A percentile compares a stretch with the other conserved stretches of the same genome.
Conservation (phyloP, 2,329 filamentous ascomycete species). For the Fusarium sp. region DNA sequence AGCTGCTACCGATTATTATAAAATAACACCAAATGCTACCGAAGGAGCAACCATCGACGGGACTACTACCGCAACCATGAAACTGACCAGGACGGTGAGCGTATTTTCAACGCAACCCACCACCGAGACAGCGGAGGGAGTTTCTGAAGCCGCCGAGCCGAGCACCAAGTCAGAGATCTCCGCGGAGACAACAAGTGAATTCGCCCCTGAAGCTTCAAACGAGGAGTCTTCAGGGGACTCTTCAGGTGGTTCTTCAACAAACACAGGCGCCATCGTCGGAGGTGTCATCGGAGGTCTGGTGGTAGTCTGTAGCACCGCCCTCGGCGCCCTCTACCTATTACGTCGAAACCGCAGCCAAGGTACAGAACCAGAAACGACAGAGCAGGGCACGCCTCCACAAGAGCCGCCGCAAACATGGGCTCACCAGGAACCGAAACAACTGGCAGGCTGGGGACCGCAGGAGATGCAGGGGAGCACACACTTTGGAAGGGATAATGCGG, state of each 20-base stretch:
- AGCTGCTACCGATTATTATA: slow-evolving; percentile 42
- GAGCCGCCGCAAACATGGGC: neutral
- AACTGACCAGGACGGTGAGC: neutral
- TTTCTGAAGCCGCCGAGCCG: neutral
- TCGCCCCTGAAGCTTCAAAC: neutral
- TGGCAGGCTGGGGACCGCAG: neutral
- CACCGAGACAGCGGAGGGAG: neutral
- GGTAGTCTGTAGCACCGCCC: slow-evolving; percentile 46
- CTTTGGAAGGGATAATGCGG: neutral
- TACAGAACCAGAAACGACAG: neutral
- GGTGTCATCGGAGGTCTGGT: slow-evolving; percentile 51
- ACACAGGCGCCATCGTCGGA: slow-evolving; percentile 49
- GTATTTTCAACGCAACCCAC: neutral
- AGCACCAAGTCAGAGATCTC: slow-evolving; percentile 5
- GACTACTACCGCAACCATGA: neutral
- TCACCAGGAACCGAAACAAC: neutral
- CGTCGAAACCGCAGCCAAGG: neutral
- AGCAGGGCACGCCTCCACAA: neutral
- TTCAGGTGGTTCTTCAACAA: slow-evolving; percentile 23
- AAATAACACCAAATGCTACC: slow-evolving; percentile 28
- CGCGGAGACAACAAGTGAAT: slow-evolving; percentile 1
- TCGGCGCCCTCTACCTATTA: slow-evolving; percentile 19
- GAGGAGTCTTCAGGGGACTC: neutral
- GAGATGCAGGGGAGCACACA: neutral
- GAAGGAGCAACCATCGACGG: neutral